phyloP scores from a whole-genome alignment of 805 yeast species.

The Nakazawaea wickerhamii region DNA sequence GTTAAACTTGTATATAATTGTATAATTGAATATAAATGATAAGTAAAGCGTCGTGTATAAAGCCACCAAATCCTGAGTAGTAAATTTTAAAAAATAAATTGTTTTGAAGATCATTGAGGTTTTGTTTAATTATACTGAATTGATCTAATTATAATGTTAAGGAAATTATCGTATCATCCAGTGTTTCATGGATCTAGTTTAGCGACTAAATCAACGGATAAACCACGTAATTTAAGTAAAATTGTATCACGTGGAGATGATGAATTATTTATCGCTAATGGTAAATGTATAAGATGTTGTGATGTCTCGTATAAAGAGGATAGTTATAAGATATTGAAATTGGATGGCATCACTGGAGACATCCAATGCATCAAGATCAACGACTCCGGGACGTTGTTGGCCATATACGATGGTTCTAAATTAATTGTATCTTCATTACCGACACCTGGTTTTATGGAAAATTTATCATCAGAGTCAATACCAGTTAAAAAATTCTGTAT shows the following conservation, averaged over 20 bases:
- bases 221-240: neutral
- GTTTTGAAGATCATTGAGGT: too few species aligned
- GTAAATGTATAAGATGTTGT: slow-evolving; percentile 27
- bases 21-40: too few species aligned
- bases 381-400: slow-evolving; percentile 26
- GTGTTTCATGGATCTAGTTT: slow-evolving; percentile 1
- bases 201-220: neutral
- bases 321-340: slow-evolving; percentile 22
- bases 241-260: slow-evolving; percentile 7
- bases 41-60: too few species aligned
- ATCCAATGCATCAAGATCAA: slow-evolving; percentile 24
- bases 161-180: slow-evolving; percentile 3
- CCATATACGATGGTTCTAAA: slow-evolving; percentile 21
- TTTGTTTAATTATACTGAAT: neutral
- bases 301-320: slow-evolving; percentile 19
- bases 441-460: slow-evolving; percentile 13
- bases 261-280: slow-evolving; percentile 28
- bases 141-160: neutral
- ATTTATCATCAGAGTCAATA: neutral
- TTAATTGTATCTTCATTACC: slow-evolving; percentile 24
- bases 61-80: too few species aligned
- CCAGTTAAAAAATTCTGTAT: neutral
- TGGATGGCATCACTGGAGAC: slow-evolving; percentile 15
- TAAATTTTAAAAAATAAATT: too few species aligned
- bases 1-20: neutral